phyloP scores from a whole-genome alignment of 2,329 filamentous ascomycete genomes.

The Phialemoniopsis sp. region DNA sequence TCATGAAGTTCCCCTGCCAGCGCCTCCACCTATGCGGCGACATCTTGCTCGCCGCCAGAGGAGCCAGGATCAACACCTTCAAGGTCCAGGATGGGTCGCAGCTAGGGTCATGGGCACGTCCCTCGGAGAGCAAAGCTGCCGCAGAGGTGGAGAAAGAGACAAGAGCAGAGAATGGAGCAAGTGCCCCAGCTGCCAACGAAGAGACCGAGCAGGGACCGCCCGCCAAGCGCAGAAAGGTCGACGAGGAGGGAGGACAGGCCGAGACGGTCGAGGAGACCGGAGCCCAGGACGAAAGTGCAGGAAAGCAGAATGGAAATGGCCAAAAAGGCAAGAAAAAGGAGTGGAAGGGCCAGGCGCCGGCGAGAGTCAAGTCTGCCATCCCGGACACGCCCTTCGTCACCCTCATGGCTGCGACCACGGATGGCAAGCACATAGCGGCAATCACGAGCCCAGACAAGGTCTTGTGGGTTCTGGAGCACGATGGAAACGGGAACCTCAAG shows the following conservation, averaged over 20 bases:
- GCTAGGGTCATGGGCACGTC: slow-evolving; percentile 53
- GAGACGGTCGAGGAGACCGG: no score
- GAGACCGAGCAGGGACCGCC: slow-evolving; percentile 12
- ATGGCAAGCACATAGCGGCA: slow-evolving; percentile 67
- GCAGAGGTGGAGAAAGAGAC: slow-evolving; percentile 21
- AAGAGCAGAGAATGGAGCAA: slow-evolving; percentile 15
- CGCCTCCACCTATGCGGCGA: slow-evolving; percentile 50
- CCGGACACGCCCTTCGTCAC: slow-evolving; percentile 62
- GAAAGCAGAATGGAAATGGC: slow-evolving; percentile 6
- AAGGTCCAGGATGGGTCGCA: slow-evolving; percentile 51
- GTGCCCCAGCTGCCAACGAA: slow-evolving; percentile 14
- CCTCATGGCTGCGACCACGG: slow-evolving; percentile 58
- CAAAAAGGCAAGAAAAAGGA: slow-evolving; percentile 30
- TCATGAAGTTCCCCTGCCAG: slow-evolving; percentile 60
- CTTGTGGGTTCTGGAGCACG: slow-evolving; percentile 75
- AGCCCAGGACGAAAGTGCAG: not conserved
- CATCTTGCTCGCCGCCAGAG: slow-evolving; percentile 69
- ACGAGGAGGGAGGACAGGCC: slow-evolving; percentile 1
- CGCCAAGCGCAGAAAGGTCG: slow-evolving; percentile 19
- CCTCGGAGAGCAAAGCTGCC: slow-evolving; percentile 29
- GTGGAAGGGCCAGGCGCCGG: slow-evolving; percentile 19
- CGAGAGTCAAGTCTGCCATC: slow-evolving; percentile 13
- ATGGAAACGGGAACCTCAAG: slow-evolving; percentile 54
- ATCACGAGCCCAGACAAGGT: slow-evolving; percentile 91
- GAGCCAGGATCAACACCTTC: slow-evolving; percentile 67